Base-by-base conservation (phyloP, 2,329 filamentous ascomycete genomes). In the Cryphonectria nitschkei region DNA sequence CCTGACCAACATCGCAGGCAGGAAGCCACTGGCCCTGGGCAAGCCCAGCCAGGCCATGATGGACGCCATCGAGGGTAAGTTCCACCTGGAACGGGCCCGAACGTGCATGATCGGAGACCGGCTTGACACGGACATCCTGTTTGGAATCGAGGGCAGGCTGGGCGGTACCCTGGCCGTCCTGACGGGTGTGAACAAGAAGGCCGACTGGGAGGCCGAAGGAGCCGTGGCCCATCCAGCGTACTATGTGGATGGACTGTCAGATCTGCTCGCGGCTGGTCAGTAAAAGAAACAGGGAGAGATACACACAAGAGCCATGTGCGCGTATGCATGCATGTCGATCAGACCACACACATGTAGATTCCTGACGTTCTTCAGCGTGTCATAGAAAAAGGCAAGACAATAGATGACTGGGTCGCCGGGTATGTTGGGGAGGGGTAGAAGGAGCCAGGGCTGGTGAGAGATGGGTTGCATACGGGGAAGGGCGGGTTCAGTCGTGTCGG, bases 1-100 rank as follows among this genome's bases (percentile, higher is more conserved):
- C 1, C 82, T 99, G 72, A 85, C 91, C 68, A 92, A 92, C 79
- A 93, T 93, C 85, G 85, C 88, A 4, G 85, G 85, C 26, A 82
- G 88, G 79, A 86, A 92, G 76, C 95, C 96, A 0, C 82, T 94
- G 43, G 90, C 93, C 3, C 83, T 98, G 56, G 96, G 96, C 0
- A 99, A 99, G 83, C 96, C 96, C 3, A 97, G 94, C 79, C 94
- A 97, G 84, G 95, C 95, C 4, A 99, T 99, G 96, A 97, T 99
- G 95, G 95, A 98, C 80, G 94, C 96, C 3, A 92, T 99, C 70
- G 95, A 98, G 84, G 95, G 95, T 71, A 97, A 97, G 81, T 98
- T 98, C 81, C 87, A 92, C 75, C 92, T 99, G 68, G 91, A 98
- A 80, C 88, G 95, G 52, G 88, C 86, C 72, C 90, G 90, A 75